Percentiles rank a stretch among this genome's conserved stretches.
Evolutionary conservation across 1,284 basidiomycete species (phyloP).

Genomic region (Trichosporon sp.): DNA sequence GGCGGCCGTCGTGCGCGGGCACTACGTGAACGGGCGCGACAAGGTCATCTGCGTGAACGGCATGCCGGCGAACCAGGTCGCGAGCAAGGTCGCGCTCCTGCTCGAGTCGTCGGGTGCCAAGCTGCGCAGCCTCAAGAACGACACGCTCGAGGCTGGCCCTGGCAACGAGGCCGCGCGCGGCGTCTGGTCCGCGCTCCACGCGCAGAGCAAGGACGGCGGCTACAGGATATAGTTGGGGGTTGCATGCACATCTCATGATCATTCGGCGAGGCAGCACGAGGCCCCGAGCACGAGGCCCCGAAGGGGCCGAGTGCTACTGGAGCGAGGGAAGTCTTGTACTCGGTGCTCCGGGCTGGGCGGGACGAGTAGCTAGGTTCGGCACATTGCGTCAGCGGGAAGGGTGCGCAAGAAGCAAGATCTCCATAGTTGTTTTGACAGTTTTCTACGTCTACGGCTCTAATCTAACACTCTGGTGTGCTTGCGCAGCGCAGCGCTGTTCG

Average conservation of each 20-base stretch:
- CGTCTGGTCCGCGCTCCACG: constrained; percentile 46
- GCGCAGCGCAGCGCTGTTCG: too few species aligned
- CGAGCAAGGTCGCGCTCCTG: constrained; percentile 47
- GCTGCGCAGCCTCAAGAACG: constrained; percentile 46
- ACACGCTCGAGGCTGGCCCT: constrained; percentile 45
- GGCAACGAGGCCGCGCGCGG: constrained; percentile 46
- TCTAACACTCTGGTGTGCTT: too few species aligned
- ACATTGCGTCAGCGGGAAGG: too few species aligned
- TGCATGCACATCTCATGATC: not conserved
- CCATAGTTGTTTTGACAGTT: not conserved
- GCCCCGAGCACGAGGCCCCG: too few species aligned
- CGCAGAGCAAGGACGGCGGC: constrained; percentile 33
- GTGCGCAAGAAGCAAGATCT: not conserved
- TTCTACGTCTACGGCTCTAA: not conserved
- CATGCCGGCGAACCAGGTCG: constrained; percentile 45
- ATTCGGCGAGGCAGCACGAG: not conserved
- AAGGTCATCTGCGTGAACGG: constrained; percentile 53
- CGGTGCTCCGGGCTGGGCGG: too few species aligned
- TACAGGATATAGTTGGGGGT: constrained; percentile 39
- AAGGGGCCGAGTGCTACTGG: too few species aligned
- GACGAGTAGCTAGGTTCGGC: too few species aligned
- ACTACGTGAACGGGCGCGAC: constrained; percentile 52
- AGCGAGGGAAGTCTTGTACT: too few species aligned
- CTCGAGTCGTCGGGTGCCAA: constrained; percentile 47
- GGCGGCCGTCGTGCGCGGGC: constrained; percentile 49